These are phyloP conservation scores for Cytospora chrysosperma DNA, from an alignment of 2,329 filamentous ascomycete genomes.

Conservation along the genomic window DNA sequence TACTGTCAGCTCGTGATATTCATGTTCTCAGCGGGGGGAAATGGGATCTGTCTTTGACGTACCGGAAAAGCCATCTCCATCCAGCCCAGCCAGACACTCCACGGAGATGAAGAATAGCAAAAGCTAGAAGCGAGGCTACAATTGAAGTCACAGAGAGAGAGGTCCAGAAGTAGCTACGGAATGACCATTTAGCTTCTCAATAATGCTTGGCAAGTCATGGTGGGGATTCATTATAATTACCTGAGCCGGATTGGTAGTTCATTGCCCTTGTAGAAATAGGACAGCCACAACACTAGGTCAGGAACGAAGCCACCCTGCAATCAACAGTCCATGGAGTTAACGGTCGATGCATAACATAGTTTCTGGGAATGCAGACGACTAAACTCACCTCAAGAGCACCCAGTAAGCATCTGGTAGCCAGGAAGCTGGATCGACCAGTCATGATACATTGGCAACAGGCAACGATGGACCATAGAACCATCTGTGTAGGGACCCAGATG, in stretches of 20 bases:
- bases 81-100: slow-evolving; percentile 39
- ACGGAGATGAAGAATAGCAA: slow-evolving; percentile 38
- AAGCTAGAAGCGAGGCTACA: slow-evolving; percentile 38
- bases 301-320: slow-evolving; percentile 36
- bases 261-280: slow-evolving; percentile 36
- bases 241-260: slow-evolving; percentile 40
- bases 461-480: slow-evolving; percentile 31
- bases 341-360: no score
- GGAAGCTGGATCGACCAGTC: slow-evolving; percentile 24
- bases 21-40: background rate
- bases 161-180: slow-evolving; percentile 38
- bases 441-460: slow-evolving; percentile 29
- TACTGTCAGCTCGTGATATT: background rate
- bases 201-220: background rate
- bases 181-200: slow-evolving; percentile 6
- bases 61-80: slow-evolving; percentile 48
- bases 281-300: slow-evolving; percentile 35
- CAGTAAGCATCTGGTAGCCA: slow-evolving; percentile 28
- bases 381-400: slow-evolving; percentile 28
- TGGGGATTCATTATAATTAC: background rate
- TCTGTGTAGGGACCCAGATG: slow-evolving; percentile 33
- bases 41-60: background rate
- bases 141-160: slow-evolving; percentile 35
- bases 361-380: no score
- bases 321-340: background rate